Conservation (phyloP, 73 alveolate genomes). For the Tetrahymena malaccensis region DNA sequence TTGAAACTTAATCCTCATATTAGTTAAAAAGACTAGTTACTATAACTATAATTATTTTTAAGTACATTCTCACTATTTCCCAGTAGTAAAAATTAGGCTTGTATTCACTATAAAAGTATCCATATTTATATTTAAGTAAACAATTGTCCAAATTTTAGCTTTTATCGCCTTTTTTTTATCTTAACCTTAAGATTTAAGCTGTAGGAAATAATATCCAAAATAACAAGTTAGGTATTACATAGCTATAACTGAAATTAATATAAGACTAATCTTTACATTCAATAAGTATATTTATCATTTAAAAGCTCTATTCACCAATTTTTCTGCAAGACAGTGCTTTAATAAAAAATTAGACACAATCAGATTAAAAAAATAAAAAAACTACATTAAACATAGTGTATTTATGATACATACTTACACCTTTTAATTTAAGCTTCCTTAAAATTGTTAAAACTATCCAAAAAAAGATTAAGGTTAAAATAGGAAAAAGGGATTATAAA, state of each 20-base stretch:
- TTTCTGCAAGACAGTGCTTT: neutral
- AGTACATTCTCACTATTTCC: neutral
- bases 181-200: neutral
- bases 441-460: neutral
- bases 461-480: neutral
- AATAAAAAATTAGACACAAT: neutral
- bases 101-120: neutral
- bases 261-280: neutral
- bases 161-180: neutral
- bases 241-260: neutral
- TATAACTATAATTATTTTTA: neutral
- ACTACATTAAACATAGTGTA: neutral
- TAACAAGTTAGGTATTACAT: neutral
- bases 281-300: neutral
- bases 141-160: neutral
- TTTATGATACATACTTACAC: neutral
- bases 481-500: neutral
- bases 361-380: neutral
- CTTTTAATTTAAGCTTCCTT: neutral
- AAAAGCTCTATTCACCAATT: neutral
- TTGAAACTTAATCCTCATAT: neutral
- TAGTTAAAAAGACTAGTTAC: neutral
- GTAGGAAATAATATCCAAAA: neutral
- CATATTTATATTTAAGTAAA: neutral
- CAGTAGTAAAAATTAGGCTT: neutral